Evolutionary conservation across 106 monocot species (phyloP).

Genomic region (Cymbidium sinense): DNA sequence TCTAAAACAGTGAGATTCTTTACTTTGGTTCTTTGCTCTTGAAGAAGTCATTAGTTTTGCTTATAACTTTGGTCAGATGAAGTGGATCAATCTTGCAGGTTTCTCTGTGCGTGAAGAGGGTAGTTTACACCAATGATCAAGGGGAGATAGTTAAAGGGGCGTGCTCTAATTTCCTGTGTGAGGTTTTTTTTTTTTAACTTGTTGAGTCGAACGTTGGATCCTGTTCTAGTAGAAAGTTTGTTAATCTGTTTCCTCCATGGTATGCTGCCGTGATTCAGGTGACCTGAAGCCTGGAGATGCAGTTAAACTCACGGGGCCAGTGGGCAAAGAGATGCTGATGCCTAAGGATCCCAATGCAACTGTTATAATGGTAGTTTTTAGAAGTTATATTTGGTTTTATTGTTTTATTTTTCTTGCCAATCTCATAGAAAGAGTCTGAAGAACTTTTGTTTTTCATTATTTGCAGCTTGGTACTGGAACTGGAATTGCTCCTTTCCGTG

Average conservation of each 20-base stretch:
- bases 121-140: slow-evolving; percentile 91
- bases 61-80: neutral
- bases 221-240: neutral
- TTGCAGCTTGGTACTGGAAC: slow-evolving; percentile 97
- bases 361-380: slow-evolving; percentile 67
- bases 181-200: slow-evolving; percentile 21
- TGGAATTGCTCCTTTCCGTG: slow-evolving; percentile 90
- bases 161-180: slow-evolving; percentile 97
- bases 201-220: neutral
- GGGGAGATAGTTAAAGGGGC: slow-evolving; percentile 98
- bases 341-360: slow-evolving; percentile 95
- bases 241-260: neutral
- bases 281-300: slow-evolving; percentile 89
- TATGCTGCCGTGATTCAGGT: slow-evolving; percentile 29
- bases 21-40: neutral
- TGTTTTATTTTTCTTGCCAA: neutral
- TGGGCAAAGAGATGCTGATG: slow-evolving; percentile 99
- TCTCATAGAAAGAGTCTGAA: neutral
- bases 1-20: slow-evolving; percentile 73
- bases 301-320: slow-evolving; percentile 86
- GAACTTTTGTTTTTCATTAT: neutral
- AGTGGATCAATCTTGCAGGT: slow-evolving; percentile 39
- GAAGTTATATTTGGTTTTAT: neutral
- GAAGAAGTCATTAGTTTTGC: neutral
- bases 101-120: slow-evolving; percentile 88